These are phyloP conservation scores for Pythium dissimile DNA, from an alignment of 352 stramenopile species.

Conservation along the genomic window DNA sequence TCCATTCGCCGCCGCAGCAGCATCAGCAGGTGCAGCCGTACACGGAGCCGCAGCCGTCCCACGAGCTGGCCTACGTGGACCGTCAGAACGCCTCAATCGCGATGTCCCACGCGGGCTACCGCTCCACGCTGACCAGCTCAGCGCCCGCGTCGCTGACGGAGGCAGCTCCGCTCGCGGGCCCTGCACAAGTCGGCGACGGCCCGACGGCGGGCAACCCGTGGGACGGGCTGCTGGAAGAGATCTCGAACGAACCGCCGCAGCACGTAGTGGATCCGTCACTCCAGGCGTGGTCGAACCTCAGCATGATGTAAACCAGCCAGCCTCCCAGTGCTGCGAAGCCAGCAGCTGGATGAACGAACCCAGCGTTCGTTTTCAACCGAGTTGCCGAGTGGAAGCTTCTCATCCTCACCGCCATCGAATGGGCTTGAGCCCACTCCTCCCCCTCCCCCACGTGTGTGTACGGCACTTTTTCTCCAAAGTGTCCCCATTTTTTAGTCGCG, in stretches of 20 bases:
- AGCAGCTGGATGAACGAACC: neutral
- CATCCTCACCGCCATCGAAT: neutral
- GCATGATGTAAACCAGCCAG: slow-evolving; percentile 69
- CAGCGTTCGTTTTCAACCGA: neutral
- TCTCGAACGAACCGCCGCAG: slow-evolving; percentile 38
- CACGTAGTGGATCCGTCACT: slow-evolving; percentile 51
- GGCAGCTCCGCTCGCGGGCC: too few species aligned
- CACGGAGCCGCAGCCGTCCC: slow-evolving; percentile 13
- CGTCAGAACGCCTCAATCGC: neutral
- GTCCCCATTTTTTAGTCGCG: neutral
- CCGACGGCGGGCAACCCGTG: slow-evolving; percentile 30
- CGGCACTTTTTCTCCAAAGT: neutral
- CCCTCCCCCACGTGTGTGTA: neutral
- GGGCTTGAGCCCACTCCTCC: too few species aligned
- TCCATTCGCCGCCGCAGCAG: slow-evolving; percentile 9
- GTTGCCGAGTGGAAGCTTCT: slow-evolving; percentile 21
- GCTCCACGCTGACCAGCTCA: slow-evolving; percentile 8
- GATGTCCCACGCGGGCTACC: slow-evolving; percentile 13
- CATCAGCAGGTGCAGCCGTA: slow-evolving; percentile 23
- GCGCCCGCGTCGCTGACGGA: slow-evolving; percentile 4
- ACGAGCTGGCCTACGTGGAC: slow-evolving; percentile 13
- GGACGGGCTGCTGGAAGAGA: slow-evolving; percentile 77
- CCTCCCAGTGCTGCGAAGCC: neutral
- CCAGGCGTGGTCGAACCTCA: slow-evolving; percentile 68
- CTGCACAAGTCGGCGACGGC: neutral